These are phyloP conservation scores for Plantago ovata DNA, from an alignment of 257 asterid genomes.

Conservation along the genomic window DNA sequence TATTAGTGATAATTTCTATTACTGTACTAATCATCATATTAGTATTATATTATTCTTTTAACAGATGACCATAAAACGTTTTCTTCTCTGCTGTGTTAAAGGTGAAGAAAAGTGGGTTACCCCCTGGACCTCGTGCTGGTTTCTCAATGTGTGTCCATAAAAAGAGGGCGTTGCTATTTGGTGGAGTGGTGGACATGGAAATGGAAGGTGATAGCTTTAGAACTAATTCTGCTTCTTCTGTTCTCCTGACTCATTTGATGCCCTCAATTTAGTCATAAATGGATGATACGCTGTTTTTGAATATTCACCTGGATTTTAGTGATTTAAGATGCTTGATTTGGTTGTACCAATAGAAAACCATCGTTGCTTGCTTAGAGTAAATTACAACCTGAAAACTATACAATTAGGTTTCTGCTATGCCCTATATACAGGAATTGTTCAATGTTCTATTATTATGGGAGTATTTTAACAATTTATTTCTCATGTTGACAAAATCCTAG, in stretches of 20 bases:
- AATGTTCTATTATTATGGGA: too few relatives aligned
- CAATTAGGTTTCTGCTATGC: too few relatives aligned
- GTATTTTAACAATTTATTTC: too few relatives aligned
- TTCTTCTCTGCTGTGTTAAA: conserved; percentile 25
- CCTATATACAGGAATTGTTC: too few relatives aligned
- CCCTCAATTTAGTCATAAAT: conserved; percentile 7
- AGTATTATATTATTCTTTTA: too few relatives aligned
- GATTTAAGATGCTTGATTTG: conserved; percentile 5
- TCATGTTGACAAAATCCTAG: too few relatives aligned
- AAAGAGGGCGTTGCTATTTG: conserved; percentile 90
- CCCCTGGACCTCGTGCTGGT: conserved; percentile 98
- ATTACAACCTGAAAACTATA: too few relatives aligned
- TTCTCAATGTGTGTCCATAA: conserved; percentile 92
- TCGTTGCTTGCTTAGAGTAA: too few relatives aligned
- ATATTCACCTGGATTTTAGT: conserved; percentile 10
- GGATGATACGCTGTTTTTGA: conserved; percentile 1
- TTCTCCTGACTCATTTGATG: conserved; percentile 10
- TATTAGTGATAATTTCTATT: too few relatives aligned
- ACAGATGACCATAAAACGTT: conserved; percentile 2
- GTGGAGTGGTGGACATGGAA: conserved; percentile 99
- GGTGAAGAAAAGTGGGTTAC: conserved; percentile 97
- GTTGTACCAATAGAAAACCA: too few relatives aligned
- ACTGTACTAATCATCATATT: too few relatives aligned
- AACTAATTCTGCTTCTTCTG: conserved; percentile 4
- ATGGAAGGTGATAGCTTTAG: conserved; percentile 57